phyloP scores from a whole-genome alignment of 768 basidiomycete species.

The Podaxis sp. region DNA sequence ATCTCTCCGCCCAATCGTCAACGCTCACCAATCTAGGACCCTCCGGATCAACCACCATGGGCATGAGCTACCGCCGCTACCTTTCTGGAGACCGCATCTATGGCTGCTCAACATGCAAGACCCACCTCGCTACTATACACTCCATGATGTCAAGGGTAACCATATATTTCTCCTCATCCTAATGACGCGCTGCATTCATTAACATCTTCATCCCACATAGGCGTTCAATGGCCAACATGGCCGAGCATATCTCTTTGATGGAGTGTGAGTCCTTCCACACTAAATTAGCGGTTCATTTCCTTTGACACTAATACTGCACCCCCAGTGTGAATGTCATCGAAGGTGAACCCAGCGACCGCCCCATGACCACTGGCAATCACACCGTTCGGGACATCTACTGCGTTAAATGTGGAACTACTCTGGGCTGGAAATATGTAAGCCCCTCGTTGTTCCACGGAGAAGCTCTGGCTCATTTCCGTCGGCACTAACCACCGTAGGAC shows the following conservation, averaged over 20 bases:
- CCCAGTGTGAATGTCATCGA: constrained; percentile 86
- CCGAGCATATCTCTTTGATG: constrained; percentile 90
- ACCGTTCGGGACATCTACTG: constrained; percentile 96
- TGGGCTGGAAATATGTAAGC: constrained; percentile 99
- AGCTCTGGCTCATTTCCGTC: constrained; percentile 12
- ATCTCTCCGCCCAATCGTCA: constrained; percentile 39
- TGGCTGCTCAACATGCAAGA: constrained; percentile 83
- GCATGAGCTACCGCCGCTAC: constrained; percentile 87
- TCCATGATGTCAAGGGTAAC: constrained; percentile 84
- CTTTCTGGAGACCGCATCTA: constrained; percentile 84
- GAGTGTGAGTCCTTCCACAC: constrained; percentile 62
- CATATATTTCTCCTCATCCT: constrained; percentile 22
- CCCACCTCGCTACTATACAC: constrained; percentile 88
- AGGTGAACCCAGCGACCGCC: constrained; percentile 86
- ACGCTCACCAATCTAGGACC: constrained; percentile 5
- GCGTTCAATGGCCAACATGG: constrained; percentile 98
- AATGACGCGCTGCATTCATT: constrained; percentile 12
- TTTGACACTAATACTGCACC: constrained; percentile 15
- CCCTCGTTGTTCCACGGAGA: neutral
- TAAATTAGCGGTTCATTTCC: neutral
- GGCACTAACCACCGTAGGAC: constrained; percentile 55
- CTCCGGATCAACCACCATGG: constrained; percentile 51
- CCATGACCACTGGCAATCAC: constrained; percentile 97
- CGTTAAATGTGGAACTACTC: constrained; percentile 77
- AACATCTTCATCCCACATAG: constrained; percentile 38